Conservation (phyloP, 257 asterid genomes). For the Anisodus tanguticus region DNA sequence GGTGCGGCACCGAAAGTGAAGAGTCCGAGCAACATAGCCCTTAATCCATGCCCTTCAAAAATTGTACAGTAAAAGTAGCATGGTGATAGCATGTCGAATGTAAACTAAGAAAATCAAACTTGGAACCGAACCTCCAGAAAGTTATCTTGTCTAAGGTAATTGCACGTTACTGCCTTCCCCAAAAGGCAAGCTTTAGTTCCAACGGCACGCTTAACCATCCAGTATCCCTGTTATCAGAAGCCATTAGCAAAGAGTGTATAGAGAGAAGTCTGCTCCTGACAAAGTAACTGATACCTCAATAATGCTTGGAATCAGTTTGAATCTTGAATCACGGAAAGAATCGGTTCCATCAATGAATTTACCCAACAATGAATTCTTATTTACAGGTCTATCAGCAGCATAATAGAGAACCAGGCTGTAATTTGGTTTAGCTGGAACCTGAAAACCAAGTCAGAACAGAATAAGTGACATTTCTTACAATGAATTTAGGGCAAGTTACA, state of each 20-base stretch:
- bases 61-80: neutral
- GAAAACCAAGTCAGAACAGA: slow-evolving; percentile 43
- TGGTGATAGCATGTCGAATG: neutral
- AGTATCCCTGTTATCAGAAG: slow-evolving; percentile 68
- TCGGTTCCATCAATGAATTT: slow-evolving; percentile 88
- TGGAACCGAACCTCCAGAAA: slow-evolving; percentile 81
- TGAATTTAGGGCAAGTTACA: neutral
- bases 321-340: slow-evolving; percentile 88
- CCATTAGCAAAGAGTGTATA: neutral
- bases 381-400: slow-evolving; percentile 90
- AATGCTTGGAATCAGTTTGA: slow-evolving; percentile 98
- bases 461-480: slow-evolving; percentile 12
- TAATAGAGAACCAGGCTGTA: slow-evolving; percentile 93
- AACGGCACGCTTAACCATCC: slow-evolving; percentile 99
- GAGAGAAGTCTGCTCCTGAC: slow-evolving; percentile 16
- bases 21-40: neutral
- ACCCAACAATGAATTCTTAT: slow-evolving; percentile 73
- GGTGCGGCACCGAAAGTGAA: no score
- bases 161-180: slow-evolving; percentile 97
- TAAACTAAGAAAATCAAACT: slow-evolving; percentile 2
- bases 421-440: slow-evolving; percentile 98
- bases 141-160: slow-evolving; percentile 88
- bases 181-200: slow-evolving; percentile 97
- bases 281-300: slow-evolving; percentile 62
- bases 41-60: neutral